Percentiles rank a stretch among this genome's conserved stretches.
Conservation (phyloP, 2,329 filamentous ascomycete genomes). For the Fusarium nanum region DNA sequence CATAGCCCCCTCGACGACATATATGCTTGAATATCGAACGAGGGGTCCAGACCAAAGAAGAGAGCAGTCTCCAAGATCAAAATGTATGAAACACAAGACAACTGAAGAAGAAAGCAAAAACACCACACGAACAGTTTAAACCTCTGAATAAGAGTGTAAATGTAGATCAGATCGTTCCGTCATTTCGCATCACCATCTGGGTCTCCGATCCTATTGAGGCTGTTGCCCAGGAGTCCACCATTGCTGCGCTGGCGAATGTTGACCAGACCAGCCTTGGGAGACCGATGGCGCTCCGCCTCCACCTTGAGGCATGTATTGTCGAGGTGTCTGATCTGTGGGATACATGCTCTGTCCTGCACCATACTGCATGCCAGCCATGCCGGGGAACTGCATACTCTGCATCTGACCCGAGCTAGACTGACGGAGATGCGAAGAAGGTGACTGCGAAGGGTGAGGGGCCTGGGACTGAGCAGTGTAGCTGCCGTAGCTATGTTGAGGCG, state of each 20-base stretch:
- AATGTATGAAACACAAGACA: constrained; percentile 24
- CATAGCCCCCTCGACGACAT: constrained; percentile 52
- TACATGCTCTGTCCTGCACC: constrained; percentile 69
- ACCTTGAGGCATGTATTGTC: constrained; percentile 76
- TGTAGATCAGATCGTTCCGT: constrained; percentile 39
- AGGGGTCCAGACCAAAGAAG: constrained; percentile 45
- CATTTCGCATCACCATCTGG: constrained; percentile 34
- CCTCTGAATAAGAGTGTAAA: constrained; percentile 27
- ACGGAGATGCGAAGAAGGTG: constrained; percentile 69
- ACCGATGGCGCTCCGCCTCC: constrained; percentile 62
- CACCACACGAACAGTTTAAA: constrained; percentile 24
- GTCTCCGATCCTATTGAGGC: constrained; percentile 47
- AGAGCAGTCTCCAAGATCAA: constrained; percentile 36
- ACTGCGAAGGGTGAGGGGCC: constrained; percentile 63
- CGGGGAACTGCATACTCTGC: constrained; percentile 71
- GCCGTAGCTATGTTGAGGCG: constrained; percentile 66
- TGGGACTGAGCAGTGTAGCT: constrained; percentile 66
- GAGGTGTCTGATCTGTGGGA: constrained; percentile 70
- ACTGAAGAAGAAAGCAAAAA: constrained; percentile 16
- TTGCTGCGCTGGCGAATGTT: constrained; percentile 71
- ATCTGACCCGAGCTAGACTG: constrained; percentile 68
- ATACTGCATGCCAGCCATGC: constrained; percentile 71
- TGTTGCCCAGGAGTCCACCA: constrained; percentile 68
- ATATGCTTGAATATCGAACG: constrained; percentile 54
- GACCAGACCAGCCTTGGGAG: constrained; percentile 66